Evolutionary conservation across 257 asterid species (phyloP), one percentile per base, ranked within the genome.

Genomic region (Schizonepeta tenuifolia): DNA sequence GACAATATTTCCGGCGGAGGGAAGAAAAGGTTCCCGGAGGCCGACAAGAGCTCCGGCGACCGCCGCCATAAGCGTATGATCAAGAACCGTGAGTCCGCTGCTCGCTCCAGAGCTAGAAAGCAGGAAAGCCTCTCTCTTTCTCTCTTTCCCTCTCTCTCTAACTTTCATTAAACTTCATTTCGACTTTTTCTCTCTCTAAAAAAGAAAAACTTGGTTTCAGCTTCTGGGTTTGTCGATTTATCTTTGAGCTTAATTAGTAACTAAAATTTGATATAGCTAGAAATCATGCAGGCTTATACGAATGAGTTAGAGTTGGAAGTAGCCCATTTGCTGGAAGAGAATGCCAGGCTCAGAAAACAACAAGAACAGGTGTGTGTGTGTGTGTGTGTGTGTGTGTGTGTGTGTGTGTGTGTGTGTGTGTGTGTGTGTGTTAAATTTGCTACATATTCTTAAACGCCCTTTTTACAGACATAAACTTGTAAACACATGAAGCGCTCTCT

Each of bases 11-110:
- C 43, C 61, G 80, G 35, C 31, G 75, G 22, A 17, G 66, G 75
- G 38, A 83, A 60, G 65, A 86, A 85, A 80, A 78, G 93, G 81
- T 36, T 31, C 31, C 80, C 72, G 24, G 86, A 75, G 0, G 43
- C 57, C 1, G 84, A 62, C 10, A 26, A 64, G n/a, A 63, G 56
- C 46, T 77, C 86, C 71, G 83, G 81, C 40, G 92, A 82, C 61
- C 79, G 84, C 10, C 82, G 91, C 7, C 85, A 81, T 49, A 84
- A 85, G 85, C 87, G 97, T 9, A 88, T 90, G 96, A 90, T 90
- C 79, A 90, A 90, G 96, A 90, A 90, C 82, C 84, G 97, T 0
- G 97, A 88, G 81, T 88, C 97, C 1, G 97, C 97, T 26, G 86
- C 96, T 14, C 85, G 97, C 18, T 88, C 93, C 20, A 76, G 97